These are phyloP conservation scores for Tolypocladium inflatum DNA, from an alignment of 2,329 filamentous ascomycete genomes.

Conservation along the genomic window DNA sequence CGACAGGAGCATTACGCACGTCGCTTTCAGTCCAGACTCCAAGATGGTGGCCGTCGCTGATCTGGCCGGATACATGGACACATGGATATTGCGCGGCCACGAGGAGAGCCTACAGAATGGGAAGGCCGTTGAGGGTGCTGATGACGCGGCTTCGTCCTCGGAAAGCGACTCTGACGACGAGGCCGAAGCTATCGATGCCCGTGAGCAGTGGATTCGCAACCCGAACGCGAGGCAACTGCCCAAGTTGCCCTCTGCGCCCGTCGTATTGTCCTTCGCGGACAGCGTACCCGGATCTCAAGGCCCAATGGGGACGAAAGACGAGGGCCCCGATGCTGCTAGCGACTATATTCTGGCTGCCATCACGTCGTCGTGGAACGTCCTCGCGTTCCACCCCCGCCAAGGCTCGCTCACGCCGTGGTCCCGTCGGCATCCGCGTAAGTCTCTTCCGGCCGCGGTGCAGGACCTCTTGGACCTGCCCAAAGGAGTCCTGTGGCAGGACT, in stretches of 20 bases:
- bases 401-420: slow-evolving; percentile 81
- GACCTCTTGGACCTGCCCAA: slow-evolving; percentile 71
- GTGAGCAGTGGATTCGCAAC: slow-evolving; percentile 64
- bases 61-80: slow-evolving; percentile 77
- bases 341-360: slow-evolving; percentile 44
- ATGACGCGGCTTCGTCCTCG: slow-evolving; percentile 21
- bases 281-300: slow-evolving; percentile 26
- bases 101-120: slow-evolving; percentile 18
- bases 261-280: slow-evolving; percentile 58
- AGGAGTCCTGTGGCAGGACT: slow-evolving; percentile 74
- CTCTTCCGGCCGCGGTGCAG: slow-evolving; percentile 65
- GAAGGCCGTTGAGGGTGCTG: slow-evolving; percentile 18
- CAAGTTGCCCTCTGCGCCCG: slow-evolving; percentile 54
- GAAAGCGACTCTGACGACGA: slow-evolving; percentile 34
- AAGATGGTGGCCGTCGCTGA: slow-evolving; percentile 71
- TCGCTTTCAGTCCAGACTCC: slow-evolving; percentile 73
- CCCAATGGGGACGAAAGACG: slow-evolving; percentile 12
- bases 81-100: slow-evolving; percentile 59
- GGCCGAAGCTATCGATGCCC: slow-evolving; percentile 28
- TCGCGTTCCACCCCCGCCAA: slow-evolving; percentile 69
- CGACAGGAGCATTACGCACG: slow-evolving; percentile 62
- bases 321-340: slow-evolving; percentile 17
- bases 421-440: slow-evolving; percentile 66
- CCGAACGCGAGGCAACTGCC: slow-evolving; percentile 61
- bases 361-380: slow-evolving; percentile 54